Percentiles rank a stretch among this genome's conserved stretches.
Evolutionary conservation across 345 rosid species (phyloP).

Genomic region (Citrus cavaleriei): DNA sequence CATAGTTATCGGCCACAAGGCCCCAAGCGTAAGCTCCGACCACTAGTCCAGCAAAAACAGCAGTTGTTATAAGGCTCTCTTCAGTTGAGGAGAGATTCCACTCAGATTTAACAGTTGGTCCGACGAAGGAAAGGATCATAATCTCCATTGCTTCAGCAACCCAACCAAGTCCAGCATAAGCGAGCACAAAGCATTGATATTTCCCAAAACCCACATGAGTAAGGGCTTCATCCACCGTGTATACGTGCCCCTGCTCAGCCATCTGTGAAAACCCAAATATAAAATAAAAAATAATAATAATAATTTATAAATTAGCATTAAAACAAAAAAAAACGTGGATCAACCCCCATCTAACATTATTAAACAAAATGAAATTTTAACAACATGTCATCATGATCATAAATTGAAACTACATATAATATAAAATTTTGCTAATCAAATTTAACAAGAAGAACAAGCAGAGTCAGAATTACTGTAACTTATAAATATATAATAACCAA

Average conservation of each 20-base stretch:
- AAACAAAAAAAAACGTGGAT: too few species aligned
- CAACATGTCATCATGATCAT: too few species aligned
- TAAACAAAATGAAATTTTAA: too few species aligned
- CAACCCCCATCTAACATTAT: too few species aligned
- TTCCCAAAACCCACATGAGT: constrained; percentile 34
- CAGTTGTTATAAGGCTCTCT: constrained; percentile 35
- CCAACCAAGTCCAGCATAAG: constrained; percentile 43
- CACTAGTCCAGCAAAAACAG: constrained; percentile 45
- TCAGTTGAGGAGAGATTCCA: constrained; percentile 40
- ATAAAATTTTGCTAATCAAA: too few species aligned
- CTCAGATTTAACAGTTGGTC: constrained; percentile 33
- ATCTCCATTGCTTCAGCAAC: constrained; percentile 49
- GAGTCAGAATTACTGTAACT: too few species aligned
- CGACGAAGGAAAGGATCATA: constrained; percentile 53
- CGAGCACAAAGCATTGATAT: constrained; percentile 36
- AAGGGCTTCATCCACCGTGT: constrained; percentile 44
- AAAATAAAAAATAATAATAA: neutral
- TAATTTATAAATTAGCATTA: too few species aligned
- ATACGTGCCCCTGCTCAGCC: constrained; percentile 10
- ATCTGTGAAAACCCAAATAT: constrained; percentile 11
- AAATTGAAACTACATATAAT: too few species aligned
- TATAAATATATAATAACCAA: too few species aligned
- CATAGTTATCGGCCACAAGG: constrained; percentile 34
- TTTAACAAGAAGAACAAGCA: too few species aligned
- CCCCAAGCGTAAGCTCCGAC: constrained; percentile 57